Base-by-base conservation (phyloP, 352 stramenopile species). In the Pythium dissimile region DNA sequence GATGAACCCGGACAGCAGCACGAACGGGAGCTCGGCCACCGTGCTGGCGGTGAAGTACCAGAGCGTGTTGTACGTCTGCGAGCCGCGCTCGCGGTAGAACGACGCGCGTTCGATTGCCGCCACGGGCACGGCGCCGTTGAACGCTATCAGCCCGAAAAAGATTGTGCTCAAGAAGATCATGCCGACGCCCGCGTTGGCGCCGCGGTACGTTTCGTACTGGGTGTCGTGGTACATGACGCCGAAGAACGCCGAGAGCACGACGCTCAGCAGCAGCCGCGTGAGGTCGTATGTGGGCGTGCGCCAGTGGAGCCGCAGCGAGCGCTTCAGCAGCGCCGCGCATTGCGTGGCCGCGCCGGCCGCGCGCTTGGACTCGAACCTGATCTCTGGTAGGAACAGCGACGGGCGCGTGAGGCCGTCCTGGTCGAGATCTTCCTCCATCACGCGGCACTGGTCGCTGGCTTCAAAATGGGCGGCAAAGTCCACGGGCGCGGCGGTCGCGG, bases 111-210 rank as follows among this genome's bases (percentile, higher is more conserved):
- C 83, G 28, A 69, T 67, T 47, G 81, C 64, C 34, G 90, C 80
- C 8, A 94, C 60, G 15, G 83, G 72, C 8, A 95, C 39, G 0
- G 84, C 73, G 3, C 62, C 78, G 30, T 89, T 72, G 39, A 93
- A 79, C 31, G 72, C 71, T 24, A 87, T 84, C 21, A 92, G 69
- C 5, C 76, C 75, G 27, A 92, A 71, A 59, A 97, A 97, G 49
- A 93, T 42, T 10, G 88, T 84, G 18, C 76, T 84, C 2, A 90
- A 62, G 69, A 95, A 97, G 39, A 97, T 88, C 10, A 95, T 74
- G 53, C 84, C 81, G 12, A 97, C 53, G n/a, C 73, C 78, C 5
- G 65, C 28, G 46, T 77, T 84, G 2, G 62, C 62, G 12, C 73
- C 71, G 2, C 39, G 66, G 64, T 73, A 84, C 18, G 69, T 78